Evolutionary conservation across 192 early-diverging fungal genomes (phyloP).

Genomic region (Podochytrium sp.): DNA sequence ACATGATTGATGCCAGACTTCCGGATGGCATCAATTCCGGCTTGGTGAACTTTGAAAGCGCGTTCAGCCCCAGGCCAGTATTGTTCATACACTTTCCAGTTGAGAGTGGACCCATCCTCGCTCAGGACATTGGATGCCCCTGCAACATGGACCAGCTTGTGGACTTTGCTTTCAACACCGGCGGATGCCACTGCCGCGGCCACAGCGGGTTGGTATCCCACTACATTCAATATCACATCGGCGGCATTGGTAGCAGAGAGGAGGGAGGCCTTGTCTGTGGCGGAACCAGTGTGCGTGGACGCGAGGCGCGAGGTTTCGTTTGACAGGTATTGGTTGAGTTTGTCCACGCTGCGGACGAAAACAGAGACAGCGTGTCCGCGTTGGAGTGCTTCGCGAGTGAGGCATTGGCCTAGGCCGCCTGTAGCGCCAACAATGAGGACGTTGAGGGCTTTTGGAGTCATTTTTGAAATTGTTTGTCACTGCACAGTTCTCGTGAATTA

Average conservation of each 20-base stretch:
- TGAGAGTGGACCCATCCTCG: constrained; percentile 11
- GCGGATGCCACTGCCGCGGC: background rate
- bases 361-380: constrained; percentile 27
- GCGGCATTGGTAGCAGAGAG: background rate
- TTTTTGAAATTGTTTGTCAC: too few relatives aligned
- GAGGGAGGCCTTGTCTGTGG: background rate
- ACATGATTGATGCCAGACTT: constrained; percentile 15
- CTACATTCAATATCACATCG: constrained; percentile 4
- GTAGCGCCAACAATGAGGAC: constrained; percentile 31
- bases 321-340: background rate
- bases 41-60: constrained; percentile 14
- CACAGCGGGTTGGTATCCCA: background rate
- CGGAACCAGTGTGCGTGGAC: background rate
- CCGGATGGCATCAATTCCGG: constrained; percentile 23
- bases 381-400: constrained; percentile 7
- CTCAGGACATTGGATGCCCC: constrained; percentile 23
- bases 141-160: constrained; percentile 26
- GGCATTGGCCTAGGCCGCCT: constrained; percentile 11
- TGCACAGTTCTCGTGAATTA: too few relatives aligned
- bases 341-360: constrained; percentile 10
- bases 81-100: background rate
- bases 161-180: background rate
- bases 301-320: background rate
- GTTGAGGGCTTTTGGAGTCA: background rate
- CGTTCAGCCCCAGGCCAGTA: constrained; percentile 15